Evolutionary conservation across 441 rosid species (phyloP).

Genomic region (Corymbia citriodora): DNA sequence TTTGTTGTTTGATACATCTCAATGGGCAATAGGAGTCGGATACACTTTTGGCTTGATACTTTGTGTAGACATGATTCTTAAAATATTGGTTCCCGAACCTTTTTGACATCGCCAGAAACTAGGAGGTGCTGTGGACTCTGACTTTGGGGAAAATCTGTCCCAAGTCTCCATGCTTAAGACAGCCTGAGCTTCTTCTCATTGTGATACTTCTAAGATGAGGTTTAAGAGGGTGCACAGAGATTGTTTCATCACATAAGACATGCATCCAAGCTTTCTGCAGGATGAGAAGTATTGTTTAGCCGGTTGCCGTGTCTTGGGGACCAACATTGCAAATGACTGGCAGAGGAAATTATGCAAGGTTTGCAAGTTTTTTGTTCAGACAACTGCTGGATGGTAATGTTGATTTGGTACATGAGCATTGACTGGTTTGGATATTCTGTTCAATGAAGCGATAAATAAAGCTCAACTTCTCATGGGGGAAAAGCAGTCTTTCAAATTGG

Average conservation of each 20-base stretch:
- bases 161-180: not conserved
- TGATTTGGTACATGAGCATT: too few relatives aligned
- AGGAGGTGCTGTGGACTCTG: not conserved
- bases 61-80: not conserved
- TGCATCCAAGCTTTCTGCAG: not conserved
- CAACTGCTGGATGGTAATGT: too few relatives aligned
- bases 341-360: not conserved
- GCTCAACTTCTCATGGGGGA: too few relatives aligned
- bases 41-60: not conserved
- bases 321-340: not conserved
- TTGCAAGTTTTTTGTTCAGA: not conserved
- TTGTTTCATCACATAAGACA: not conserved
- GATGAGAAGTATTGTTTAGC: not conserved
- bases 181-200: not conserved
- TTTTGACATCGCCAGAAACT: not conserved
- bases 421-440: too few relatives aligned
- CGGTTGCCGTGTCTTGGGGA: not conserved
- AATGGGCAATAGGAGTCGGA: not conserved
- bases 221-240: not conserved
- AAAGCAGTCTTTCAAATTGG: too few relatives aligned
- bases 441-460: too few relatives aligned
- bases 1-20: not conserved
- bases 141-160: not conserved
- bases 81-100: not conserved
- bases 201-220: not conserved